Base-by-base conservation (phyloP, 305 asterid genomes). In the Rubia tinctorum region DNA sequence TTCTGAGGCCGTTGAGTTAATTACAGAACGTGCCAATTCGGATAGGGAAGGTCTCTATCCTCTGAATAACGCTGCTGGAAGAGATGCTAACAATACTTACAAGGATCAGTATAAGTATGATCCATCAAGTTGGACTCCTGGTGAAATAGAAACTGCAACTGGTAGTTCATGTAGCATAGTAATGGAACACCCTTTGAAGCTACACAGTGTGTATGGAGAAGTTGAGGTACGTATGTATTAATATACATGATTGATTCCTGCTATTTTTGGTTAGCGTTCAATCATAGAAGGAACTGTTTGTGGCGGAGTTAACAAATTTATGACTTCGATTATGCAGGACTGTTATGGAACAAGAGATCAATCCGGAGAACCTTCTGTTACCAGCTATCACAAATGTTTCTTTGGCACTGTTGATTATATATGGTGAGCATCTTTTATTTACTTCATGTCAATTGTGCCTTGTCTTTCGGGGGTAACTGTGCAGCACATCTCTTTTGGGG, bases 321-420 rank as follows among this genome's bases (percentile, higher is more conserved):
- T 39, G 68, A 40, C 69, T 72, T 71, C 49, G 68, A 51, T 73
- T 73, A 74, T 86, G 84, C 90, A 89, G 97, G 89, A 74, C 78
- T 68, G 79, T 76, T 80, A 87, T 17, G 92, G 90, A 44, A 82
- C 86, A 72, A 89, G 99, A 82, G 99, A 90, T 79, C 81, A 89
- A 71, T 82, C 78, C 62, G 97, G 97, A 49, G 99, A 95, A 79
- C 99, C 99, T 34, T 85, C 81, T 53, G 88, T 87, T 60, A 89
- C 99, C 76, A 92, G 96, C 92, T 89, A 95, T 81, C 93, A 95
- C 81, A 87, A 89, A 67, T 84, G 82, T 80, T 95, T 95, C 85
- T 81, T 79, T 55, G 99, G 99, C 79, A 90, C 99, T 15, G 98
- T 92, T 51, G 99, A 95, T 80, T 95, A 95, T 78, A 95, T 95